Conservation (phyloP, 1,139 yeast genomes). For the Suhomyces panamericanus region DNA sequence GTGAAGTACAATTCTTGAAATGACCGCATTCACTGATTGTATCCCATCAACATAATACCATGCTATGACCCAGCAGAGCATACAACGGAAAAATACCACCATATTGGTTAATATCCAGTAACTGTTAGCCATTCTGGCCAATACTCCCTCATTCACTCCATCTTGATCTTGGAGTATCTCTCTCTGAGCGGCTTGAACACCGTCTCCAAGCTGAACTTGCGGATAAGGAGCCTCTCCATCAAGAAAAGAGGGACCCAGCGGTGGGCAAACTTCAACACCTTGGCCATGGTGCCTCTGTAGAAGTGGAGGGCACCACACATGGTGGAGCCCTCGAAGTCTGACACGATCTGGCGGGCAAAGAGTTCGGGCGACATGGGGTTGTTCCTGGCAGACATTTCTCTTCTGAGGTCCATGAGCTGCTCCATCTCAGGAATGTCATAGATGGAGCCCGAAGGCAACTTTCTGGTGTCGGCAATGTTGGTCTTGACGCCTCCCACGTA, state of each 20-base stretch:
- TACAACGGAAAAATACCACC: no score
- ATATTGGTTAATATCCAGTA: background rate
- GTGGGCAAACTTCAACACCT: slow-evolving; percentile 45
- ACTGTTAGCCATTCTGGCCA: no score
- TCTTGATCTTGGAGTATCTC: slow-evolving; percentile 24
- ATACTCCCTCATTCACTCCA: no score
- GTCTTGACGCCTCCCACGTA: slow-evolving; percentile 69
- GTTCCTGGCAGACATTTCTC: slow-evolving; percentile 60
- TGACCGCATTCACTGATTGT: no score
- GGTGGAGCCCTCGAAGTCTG: slow-evolving; percentile 47
- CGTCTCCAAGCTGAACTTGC: slow-evolving; percentile 48
- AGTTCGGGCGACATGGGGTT: slow-evolving; percentile 57
- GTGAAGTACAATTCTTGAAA: no score
- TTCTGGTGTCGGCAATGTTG: slow-evolving; percentile 51
- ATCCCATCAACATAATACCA: no score
- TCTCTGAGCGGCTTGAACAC: slow-evolving; percentile 25
- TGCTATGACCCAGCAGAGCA: no score
- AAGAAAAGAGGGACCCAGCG: slow-evolving; percentile 54
- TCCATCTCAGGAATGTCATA: slow-evolving; percentile 54
- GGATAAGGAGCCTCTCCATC: slow-evolving; percentile 43
- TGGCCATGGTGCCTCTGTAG: slow-evolving; percentile 58
- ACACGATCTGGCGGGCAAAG: slow-evolving; percentile 57
- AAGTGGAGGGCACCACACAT: slow-evolving; percentile 43
- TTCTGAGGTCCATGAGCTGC: slow-evolving; percentile 51
- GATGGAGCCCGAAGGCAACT: slow-evolving; percentile 55